Evolutionary conservation across 495 filamentous ascomycete genomes (phyloP).

Genomic region (Daldinia decipiens): DNA sequence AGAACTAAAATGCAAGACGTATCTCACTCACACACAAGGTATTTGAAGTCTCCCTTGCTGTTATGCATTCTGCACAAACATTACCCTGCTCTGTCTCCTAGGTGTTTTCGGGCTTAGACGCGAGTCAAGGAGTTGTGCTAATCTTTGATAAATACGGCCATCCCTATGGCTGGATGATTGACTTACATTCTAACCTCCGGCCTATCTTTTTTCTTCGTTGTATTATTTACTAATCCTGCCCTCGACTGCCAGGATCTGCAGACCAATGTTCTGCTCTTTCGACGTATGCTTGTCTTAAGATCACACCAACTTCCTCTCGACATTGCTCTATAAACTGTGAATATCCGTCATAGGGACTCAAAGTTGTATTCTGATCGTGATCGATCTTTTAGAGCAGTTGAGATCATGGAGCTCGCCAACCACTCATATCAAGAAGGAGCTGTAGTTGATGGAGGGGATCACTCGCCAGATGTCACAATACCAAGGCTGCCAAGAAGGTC

Average conservation of each 20-base stretch:
- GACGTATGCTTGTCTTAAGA: constrained; percentile 30
- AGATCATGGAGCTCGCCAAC: constrained; percentile 43
- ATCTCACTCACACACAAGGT: constrained; percentile 39
- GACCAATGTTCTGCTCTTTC: constrained; percentile 25
- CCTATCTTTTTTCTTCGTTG: constrained; percentile 38
- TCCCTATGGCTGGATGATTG: constrained; percentile 43
- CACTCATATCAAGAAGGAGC: constrained; percentile 24
- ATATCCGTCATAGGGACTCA: constrained; percentile 43
- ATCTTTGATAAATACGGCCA: constrained; percentile 43
- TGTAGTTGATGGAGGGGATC: constrained; percentile 8
- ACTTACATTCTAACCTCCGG: constrained; percentile 41
- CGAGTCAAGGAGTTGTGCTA: constrained; percentile 35
- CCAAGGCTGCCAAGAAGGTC: constrained; percentile 27
- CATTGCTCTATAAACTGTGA: constrained; percentile 44
- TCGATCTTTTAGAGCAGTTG: constrained; percentile 28
- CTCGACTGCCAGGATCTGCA: constrained; percentile 39
- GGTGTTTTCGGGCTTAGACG: constrained; percentile 30
- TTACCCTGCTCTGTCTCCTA: constrained; percentile 16
- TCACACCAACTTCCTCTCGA: constrained; percentile 26
- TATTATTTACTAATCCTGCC: constrained; percentile 35
- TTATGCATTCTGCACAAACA: constrained; percentile 48
- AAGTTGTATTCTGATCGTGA: constrained; percentile 22
- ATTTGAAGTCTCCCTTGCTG: constrained; percentile 47
- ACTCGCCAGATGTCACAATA: constrained; percentile 17
- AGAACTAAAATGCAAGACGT: constrained; percentile 39